These are phyloP conservation scores for Oryza australiensis DNA, from an alignment of 176 grass and related monocot species.

Conservation along the genomic window DNA sequence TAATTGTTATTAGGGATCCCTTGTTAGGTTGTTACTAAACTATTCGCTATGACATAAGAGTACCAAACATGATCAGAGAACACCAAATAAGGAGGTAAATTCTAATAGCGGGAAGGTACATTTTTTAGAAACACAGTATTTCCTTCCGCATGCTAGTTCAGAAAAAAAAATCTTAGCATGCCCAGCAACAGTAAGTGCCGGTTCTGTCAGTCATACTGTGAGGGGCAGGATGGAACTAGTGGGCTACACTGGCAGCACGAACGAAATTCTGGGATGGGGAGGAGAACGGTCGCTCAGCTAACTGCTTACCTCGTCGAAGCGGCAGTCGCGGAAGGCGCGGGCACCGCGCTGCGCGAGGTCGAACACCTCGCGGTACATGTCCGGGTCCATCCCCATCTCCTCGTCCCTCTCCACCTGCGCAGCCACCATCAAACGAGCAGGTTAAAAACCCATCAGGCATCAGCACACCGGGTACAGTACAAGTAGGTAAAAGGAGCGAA, in stretches of 20 bases:
- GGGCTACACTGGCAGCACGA: slow-evolving; percentile 12
- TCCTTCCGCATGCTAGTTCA: background rate
- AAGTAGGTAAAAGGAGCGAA: background rate
- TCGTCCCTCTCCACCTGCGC: slow-evolving; percentile 70
- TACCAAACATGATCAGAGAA: background rate
- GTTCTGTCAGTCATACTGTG: background rate
- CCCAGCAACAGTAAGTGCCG: background rate
- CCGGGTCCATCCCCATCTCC: slow-evolving; percentile 60
- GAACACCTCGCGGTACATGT: slow-evolving; percentile 64
- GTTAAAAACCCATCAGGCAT: slow-evolving; percentile 21
- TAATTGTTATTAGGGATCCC: background rate
- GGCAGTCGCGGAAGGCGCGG: slow-evolving; percentile 51
- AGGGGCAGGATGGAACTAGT: background rate
- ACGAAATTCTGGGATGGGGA: background rate
- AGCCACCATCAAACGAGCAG: background rate
- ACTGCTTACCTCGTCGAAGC: slow-evolving; percentile 75
- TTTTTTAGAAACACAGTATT: background rate
- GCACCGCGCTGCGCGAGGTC: slow-evolving; percentile 61
- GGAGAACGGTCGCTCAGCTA: background rate
- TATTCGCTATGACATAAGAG: background rate
- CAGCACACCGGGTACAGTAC: background rate
- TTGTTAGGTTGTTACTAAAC: background rate
- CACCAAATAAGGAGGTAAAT: background rate
- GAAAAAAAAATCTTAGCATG: background rate
- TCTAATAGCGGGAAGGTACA: background rate